A percentile compares a stretch with the other conserved stretches of the same genome.
These are phyloP conservation scores for Kazachstania kunashirensis DNA, from an alignment of 805 yeast genomes.

Conservation along the genomic window DNA sequence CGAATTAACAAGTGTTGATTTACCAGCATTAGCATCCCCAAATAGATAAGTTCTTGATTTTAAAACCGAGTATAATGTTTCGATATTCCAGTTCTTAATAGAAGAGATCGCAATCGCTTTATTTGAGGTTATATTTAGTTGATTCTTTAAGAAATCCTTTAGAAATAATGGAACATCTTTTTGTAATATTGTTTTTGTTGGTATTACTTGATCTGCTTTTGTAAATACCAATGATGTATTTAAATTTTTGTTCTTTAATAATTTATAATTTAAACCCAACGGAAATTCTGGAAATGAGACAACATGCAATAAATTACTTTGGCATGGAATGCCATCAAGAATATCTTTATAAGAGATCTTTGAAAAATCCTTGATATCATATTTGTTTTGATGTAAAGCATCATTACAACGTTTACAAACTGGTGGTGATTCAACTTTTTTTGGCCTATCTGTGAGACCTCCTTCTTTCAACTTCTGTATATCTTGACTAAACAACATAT, in stretches of 20 bases:
- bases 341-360: conserved; percentile 26
- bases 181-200: conserved; percentile 12
- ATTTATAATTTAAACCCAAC: conserved; percentile 35
- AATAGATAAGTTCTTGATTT: conserved; percentile 38
- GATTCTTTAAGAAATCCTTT: conserved; percentile 22
- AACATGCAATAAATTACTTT: conserved; percentile 46
- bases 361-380: conserved; percentile 30
- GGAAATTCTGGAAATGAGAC: conserved; percentile 70
- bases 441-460: conserved; percentile 1
- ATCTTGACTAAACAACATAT: conserved; percentile 25
- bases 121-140: conserved; percentile 23
- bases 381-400: conserved; percentile 37
- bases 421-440: conserved; percentile 11
- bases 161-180: conserved; percentile 27
- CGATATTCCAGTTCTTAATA: conserved; percentile 23
- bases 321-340: conserved; percentile 31
- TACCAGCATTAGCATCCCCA: conserved; percentile 65
- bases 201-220: conserved; percentile 27
- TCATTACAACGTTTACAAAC: conserved; percentile 51
- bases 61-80: conserved; percentile 14
- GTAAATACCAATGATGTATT: conserved; percentile 18
- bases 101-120: conserved; percentile 23
- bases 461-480: conserved; percentile 18
- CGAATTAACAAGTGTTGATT: conserved; percentile 48
- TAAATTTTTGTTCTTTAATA: conserved; percentile 11